Evolutionary conservation across 352 stramenopile species (phyloP).

Genomic region (Globisporangium rhizosaccharum): DNA sequence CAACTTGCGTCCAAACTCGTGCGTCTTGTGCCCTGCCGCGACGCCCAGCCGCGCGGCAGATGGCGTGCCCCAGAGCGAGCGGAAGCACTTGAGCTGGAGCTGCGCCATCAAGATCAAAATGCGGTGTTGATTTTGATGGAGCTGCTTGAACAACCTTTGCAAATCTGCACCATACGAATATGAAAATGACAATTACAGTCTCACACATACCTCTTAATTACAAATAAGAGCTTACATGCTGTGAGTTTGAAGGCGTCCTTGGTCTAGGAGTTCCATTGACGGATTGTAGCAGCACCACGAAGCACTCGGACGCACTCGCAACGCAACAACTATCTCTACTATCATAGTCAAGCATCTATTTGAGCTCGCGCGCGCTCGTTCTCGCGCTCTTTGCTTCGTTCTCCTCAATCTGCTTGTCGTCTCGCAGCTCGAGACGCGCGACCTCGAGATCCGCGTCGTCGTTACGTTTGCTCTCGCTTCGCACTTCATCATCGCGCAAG

Average conservation of each 20-base stretch:
- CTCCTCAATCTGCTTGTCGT: background rate
- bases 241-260: background rate
- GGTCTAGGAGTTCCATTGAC: background rate
- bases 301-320: too few species aligned
- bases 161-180: background rate
- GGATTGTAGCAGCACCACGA: too few species aligned
- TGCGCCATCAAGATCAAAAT: background rate
- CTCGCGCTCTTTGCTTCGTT: background rate
- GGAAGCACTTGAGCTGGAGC: slow-evolving; percentile 35
- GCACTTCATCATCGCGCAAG: background rate
- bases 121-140: too few species aligned
- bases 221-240: background rate
- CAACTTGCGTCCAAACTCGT: slow-evolving; percentile 27
- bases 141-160: background rate
- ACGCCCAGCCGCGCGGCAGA: slow-evolving; percentile 23
- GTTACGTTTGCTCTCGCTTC: background rate
- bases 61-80: slow-evolving; percentile 54
- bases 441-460: background rate
- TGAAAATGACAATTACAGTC: background rate
- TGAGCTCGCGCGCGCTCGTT: background rate
- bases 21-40: slow-evolving; percentile 4
- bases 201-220: background rate
- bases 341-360: background rate
- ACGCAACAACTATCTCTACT: too few species aligned
- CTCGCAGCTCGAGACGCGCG: background rate